A percentile compares a stretch with the other conserved stretches of the same genome.
These are phyloP conservation scores for Globisporangium yorkense DNA, from an alignment of 352 stramenopile species.

Conservation along the genomic window DNA sequence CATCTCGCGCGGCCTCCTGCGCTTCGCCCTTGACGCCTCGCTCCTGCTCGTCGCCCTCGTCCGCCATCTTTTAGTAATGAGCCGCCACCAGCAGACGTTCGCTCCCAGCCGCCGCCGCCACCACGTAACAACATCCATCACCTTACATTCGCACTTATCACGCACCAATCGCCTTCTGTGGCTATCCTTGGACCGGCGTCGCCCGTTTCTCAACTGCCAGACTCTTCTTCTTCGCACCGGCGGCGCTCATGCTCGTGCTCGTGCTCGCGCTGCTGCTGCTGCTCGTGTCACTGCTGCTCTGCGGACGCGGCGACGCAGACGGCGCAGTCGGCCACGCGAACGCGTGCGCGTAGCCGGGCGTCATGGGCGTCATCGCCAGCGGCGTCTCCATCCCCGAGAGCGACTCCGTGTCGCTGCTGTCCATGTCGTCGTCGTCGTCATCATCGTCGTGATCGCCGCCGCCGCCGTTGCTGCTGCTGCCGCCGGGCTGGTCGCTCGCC, in stretches of 20 bases:
- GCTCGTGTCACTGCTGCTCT: neutral
- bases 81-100: too few species aligned
- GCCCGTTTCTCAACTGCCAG: neutral
- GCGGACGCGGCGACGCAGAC: neutral
- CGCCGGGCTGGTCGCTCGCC: constrained; percentile 11
- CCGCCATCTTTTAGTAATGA: constrained; percentile 13
- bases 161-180: too few species aligned
- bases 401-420: constrained; percentile 13
- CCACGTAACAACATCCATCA: too few species aligned
- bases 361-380: constrained; percentile 15
- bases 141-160: too few species aligned
- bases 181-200: neutral
- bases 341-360: constrained; percentile 9
- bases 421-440: constrained; percentile 1
- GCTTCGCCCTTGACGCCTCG: constrained; percentile 15
- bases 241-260: neutral
- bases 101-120: too few species aligned
- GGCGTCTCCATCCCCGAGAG: constrained; percentile 17
- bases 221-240: neutral
- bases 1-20: constrained; percentile 20
- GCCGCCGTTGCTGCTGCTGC: neutral
- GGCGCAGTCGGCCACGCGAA: constrained; percentile 11
- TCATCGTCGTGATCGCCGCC: neutral
- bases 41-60: constrained; percentile 25
- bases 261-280: neutral